Evolutionary conservation across 192 early-diverging fungal species (phyloP), one percentile per base, ranked within the genome.

Genomic region (Linderina pennispora): DNA sequence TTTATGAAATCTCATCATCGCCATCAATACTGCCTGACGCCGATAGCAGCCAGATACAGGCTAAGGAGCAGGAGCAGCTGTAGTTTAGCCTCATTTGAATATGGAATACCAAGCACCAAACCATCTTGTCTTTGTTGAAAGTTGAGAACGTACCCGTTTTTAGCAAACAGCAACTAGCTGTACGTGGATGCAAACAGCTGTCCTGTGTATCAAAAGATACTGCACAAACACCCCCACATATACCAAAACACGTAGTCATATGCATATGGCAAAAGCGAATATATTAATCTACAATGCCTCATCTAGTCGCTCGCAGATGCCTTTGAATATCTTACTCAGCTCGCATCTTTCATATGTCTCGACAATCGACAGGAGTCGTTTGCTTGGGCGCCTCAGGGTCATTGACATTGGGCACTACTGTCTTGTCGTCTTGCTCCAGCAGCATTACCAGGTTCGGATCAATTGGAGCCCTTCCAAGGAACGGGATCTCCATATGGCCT

Each of bases 391-490:
- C 61, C 10, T 31, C 47, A 3, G 57, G 57, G 10, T 63, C 40
- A 17, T 70, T 70, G 39, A 48, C 67, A 44, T 63, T 55, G 0
- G 67, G 68, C 11, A 72, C 68, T 8, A 60, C 45, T 1, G 68
- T 72, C 39, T 72, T 72, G 58, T 72, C 68, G 8, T 65, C 62
- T 40, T 74, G 64, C 55, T 86, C 84, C 14, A 86, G 69, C 59
- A 82, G 74, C 23, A 76, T 67, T 0, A 83, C 85, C 44, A 89
- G 66, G 18, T 63, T 70, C 6, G 93, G 95, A 51, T 98, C 95
- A 36, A 98, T 86, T 2, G 95, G 95, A 11, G 96, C 86, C 0
- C 84, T 72, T 0, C 94, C 96, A 58, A 99, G 62, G 40, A 97
- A 97, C 18, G 81, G 79, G 14, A 99, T 74, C 8, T 75, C 78